Evolutionary conservation across 192 early-diverging fungal species (phyloP), one percentile per base, ranked within the genome.

Genomic region (Coemansia sp.): DNA sequence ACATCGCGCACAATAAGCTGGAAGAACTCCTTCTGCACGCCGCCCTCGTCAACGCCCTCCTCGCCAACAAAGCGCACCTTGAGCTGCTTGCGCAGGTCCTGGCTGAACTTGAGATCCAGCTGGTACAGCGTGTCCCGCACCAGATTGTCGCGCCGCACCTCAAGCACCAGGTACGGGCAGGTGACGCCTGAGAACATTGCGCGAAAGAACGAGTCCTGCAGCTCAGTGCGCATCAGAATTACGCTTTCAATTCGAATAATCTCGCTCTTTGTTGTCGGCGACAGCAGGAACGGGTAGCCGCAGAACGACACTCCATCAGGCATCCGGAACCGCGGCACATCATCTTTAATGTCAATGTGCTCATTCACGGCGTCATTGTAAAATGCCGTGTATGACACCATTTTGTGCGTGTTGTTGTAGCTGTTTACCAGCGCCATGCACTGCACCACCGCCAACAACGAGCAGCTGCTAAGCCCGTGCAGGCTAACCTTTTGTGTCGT

Each of bases 11-110:
- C 90, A 14, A 95, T 86, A 23, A 95, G 83, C 56, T 92, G 88
- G 63, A 97, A 94, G 79, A 93, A 97, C 79, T 97, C 95, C 65
- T 95, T 95, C 57, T 92, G 92, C 26, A 97, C 89, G 10, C 95
- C 95, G 49, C 95, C 95, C 60, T 93, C 92, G 64, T 95, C 93
- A 11, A 97, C 89, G 23, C 91, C 94, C 63, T 96, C 94, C 60
- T 96, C 95, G 23, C 92, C 92, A 1, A 93, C 87, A 85, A 97
- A 97, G 34, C 91, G 84, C 54, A 97, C 87, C 42, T 93, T 84
- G 20, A 97, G 83, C 68, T 93, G 93, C 69, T 95, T 97, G 51
- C 90, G 89, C 58, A 95, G 77, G 63, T 97, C 95, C 64, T 92
- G 87, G 48, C 84, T 82, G 11, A 90, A 82, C 69, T 96, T 93